Evolutionary conservation across 495 filamentous ascomycete species (phyloP).

Genomic region (Bombardia bombarda): DNA sequence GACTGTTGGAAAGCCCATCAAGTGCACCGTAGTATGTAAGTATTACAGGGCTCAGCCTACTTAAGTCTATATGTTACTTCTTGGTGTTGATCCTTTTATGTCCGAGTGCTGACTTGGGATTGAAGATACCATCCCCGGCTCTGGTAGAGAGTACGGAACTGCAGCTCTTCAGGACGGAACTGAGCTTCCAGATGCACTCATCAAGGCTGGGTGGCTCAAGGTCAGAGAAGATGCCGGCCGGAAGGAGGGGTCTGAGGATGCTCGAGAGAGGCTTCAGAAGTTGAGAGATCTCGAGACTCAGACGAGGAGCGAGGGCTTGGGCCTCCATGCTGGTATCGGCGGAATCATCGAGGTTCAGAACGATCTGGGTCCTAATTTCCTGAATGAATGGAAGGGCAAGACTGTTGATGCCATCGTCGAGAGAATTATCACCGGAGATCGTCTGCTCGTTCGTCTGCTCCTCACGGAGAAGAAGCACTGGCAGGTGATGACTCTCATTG

Average conservation of each 20-base stretch:
- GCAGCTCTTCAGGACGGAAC: slow-evolving; percentile 65
- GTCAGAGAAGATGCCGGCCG: slow-evolving; percentile 86
- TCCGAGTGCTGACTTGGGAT: slow-evolving; percentile 19
- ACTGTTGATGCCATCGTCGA: slow-evolving; percentile 70
- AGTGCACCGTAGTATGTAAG: slow-evolving; percentile 62
- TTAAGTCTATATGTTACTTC: neutral
- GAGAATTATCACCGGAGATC: slow-evolving; percentile 83
- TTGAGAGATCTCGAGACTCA: slow-evolving; percentile 71
- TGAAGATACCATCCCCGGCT: slow-evolving; percentile 65
- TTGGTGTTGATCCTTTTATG: no score
- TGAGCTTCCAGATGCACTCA: slow-evolving; percentile 66
- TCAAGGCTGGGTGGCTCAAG: slow-evolving; percentile 83
- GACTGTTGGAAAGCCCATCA: slow-evolving; percentile 76
- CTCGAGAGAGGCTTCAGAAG: slow-evolving; percentile 59
- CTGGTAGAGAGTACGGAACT: slow-evolving; percentile 80
- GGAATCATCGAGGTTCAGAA: slow-evolving; percentile 68
- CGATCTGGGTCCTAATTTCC: slow-evolving; percentile 68
- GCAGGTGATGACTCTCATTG: slow-evolving; percentile 76
- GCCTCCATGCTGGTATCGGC: slow-evolving; percentile 56
- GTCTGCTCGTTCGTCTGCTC: slow-evolving; percentile 75
- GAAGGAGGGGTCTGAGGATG: slow-evolving; percentile 74
- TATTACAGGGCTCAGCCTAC: neutral
- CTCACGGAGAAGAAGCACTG: slow-evolving; percentile 68
- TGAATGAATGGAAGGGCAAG: slow-evolving; percentile 70
- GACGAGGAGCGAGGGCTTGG: slow-evolving; percentile 68